Percentiles rank a stretch among this genome's conserved stretches.
Evolutionary conservation across 2,329 filamentous ascomycete species (phyloP).

Genomic region (Aspergillus aculeatinus): DNA sequence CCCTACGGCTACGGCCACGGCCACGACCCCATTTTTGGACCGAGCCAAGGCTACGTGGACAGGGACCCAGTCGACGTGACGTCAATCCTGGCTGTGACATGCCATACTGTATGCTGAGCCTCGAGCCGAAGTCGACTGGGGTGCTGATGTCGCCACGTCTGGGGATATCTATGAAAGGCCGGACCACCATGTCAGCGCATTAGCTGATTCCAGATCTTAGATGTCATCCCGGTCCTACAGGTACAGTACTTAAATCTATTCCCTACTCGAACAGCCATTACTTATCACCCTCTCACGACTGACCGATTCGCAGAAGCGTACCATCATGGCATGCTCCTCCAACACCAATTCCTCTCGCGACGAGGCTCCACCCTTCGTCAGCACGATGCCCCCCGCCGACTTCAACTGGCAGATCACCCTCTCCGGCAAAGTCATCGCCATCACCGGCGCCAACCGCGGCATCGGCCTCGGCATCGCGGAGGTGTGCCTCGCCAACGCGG

Average conservation of each 20-base stretch:
- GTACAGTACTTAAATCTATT: too few species aligned
- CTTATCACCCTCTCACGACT: too few species aligned
- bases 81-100: not conserved
- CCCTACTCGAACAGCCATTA: too few species aligned
- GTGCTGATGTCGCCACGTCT: too few species aligned
- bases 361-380: slow-evolving; percentile 29
- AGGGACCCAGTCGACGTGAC: not conserved
- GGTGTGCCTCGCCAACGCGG: slow-evolving; percentile 48
- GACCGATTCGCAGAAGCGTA: too few species aligned
- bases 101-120: not conserved
- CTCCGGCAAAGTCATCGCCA: slow-evolving; percentile 36
- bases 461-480: slow-evolving; percentile 50
- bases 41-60: not conserved
- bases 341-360: not conserved
- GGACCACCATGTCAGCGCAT: too few species aligned
- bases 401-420: slow-evolving; percentile 49
- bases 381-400: slow-evolving; percentile 44
- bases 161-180: too few species aligned
- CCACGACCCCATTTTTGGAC: not conserved
- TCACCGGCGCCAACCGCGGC: slow-evolving; percentile 39
- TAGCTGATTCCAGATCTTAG: too few species aligned
- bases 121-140: not conserved
- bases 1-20: not conserved
- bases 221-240: too few species aligned
- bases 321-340: not conserved